These are phyloP conservation scores for Penicillium pulvis DNA, from an alignment of 495 filamentous ascomycete genomes.

Conservation along the genomic window DNA sequence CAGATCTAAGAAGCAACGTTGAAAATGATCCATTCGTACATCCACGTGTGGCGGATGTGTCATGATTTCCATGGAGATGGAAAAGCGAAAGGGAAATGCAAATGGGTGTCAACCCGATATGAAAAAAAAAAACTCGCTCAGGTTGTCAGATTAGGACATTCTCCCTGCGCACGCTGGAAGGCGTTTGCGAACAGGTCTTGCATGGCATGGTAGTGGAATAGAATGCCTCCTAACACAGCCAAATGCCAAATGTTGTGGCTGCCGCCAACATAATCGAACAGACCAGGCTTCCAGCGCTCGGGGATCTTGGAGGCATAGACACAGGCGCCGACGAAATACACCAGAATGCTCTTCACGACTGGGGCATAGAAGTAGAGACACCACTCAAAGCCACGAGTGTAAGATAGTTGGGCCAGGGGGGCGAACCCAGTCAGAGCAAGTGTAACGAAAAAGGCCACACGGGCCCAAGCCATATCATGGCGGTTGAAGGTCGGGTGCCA, in stretches of 20 bases:
- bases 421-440: conserved; percentile 90
- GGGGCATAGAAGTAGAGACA: conserved; percentile 88
- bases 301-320: conserved; percentile 95
- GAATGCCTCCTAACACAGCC: conserved; percentile 91
- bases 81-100: conserved; percentile 8
- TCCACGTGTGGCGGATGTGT: conserved; percentile 2
- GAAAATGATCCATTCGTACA: neutral
- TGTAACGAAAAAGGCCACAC: conserved; percentile 88
- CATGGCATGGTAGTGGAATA: conserved; percentile 97
- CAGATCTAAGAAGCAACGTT: neutral
- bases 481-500: conserved; percentile 98
- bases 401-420: conserved; percentile 78
- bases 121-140: conserved; percentile 9
- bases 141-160: conserved; percentile 48
- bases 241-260: conserved; percentile 98
- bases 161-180: conserved; percentile 67
- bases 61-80: conserved; percentile 18
- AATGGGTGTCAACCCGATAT: neutral
- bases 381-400: conserved; percentile 73
- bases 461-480: conserved; percentile 84
- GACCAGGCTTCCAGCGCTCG: conserved; percentile 88
- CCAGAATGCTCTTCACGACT: conserved; percentile 76
- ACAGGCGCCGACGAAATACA: conserved; percentile 81
- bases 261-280: conserved; percentile 91
- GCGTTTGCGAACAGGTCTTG: conserved; percentile 87